phyloP scores from a whole-genome alignment of 257 asterid genomes.

The Agastache rugosa region DNA sequence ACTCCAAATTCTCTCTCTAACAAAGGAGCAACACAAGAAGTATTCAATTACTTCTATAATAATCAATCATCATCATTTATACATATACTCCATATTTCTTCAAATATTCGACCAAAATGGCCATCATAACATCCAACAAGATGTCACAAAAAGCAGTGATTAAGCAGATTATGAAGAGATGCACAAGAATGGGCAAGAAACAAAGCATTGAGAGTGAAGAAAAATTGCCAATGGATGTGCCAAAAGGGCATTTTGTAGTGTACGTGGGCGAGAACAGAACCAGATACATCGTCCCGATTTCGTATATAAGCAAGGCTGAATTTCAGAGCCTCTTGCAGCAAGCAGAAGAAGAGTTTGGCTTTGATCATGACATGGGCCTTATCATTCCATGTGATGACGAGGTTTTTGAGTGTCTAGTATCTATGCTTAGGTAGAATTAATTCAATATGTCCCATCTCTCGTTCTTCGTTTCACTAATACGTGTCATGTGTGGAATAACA shows the following conservation, averaged over 20 bases:
- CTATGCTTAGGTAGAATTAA: slow-evolving; percentile 25
- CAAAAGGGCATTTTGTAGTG: slow-evolving; percentile 63
- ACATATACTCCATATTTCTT: not conserved
- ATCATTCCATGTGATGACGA: slow-evolving; percentile 58
- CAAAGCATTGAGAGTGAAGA: slow-evolving; percentile 41
- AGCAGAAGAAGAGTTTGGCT: slow-evolving; percentile 67
- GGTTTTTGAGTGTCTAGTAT: slow-evolving; percentile 49
- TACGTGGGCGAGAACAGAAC: slow-evolving; percentile 58
- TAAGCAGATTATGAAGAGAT: slow-evolving; percentile 56
- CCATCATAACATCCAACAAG: slow-evolving; percentile 46
- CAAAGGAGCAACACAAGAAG: not conserved
- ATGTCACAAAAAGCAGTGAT: slow-evolving; percentile 53
- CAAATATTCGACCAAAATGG: slow-evolving; percentile 40
- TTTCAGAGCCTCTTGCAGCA: slow-evolving; percentile 48
- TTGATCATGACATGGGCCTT: slow-evolving; percentile 60
- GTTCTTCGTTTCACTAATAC: not conserved
- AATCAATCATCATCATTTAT: not conserved
- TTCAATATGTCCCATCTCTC: no score
- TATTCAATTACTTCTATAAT: no score
- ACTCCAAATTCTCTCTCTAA: not conserved
- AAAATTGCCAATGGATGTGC: slow-evolving; percentile 55
- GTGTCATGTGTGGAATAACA: not conserved
- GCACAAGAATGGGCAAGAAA: slow-evolving; percentile 49
- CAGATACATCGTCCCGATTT: slow-evolving; percentile 55
- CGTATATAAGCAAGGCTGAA: slow-evolving; percentile 43